phyloP scores from a whole-genome alignment of 2,329 filamentous ascomycete species.

The Cercospora beticola region DNA sequence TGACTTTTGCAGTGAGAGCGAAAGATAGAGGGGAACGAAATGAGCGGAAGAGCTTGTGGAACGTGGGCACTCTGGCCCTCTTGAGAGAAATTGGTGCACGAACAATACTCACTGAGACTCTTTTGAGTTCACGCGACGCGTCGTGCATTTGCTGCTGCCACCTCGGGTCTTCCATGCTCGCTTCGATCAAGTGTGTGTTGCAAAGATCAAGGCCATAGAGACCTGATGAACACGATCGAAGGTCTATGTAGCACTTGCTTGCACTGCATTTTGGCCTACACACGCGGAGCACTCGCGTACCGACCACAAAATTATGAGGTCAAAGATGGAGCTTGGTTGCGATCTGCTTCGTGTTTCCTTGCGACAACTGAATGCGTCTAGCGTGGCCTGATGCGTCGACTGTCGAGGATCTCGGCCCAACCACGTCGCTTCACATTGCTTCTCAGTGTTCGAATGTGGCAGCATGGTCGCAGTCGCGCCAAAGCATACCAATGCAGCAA shows the following conservation, averaged over 20 bases:
- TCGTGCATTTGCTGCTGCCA: slow-evolving; percentile 1
- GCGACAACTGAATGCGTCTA: slow-evolving; percentile 2
- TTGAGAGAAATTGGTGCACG: neutral
- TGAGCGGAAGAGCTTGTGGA: neutral
- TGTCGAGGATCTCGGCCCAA: neutral
- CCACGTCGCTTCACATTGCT: neutral
- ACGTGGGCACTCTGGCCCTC: neutral
- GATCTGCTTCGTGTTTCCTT: neutral
- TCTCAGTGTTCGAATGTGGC: neutral
- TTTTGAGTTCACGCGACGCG: slow-evolving; percentile 6
- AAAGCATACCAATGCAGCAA: no score
- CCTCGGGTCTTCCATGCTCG: neutral
- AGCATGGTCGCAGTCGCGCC: neutral
- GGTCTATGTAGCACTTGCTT: neutral
- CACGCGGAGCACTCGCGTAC: neutral
- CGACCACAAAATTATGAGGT: neutral
- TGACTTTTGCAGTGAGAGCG: no score
- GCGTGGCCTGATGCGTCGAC: neutral
- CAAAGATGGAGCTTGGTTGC: neutral
- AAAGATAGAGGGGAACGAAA: neutral
- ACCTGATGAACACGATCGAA: neutral
- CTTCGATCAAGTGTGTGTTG: neutral
- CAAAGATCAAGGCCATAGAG: neutral
- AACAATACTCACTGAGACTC: neutral
- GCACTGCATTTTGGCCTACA: neutral